Base-by-base conservation (phyloP, 352 stramenopile species). In the Phytophthora pini region DNA sequence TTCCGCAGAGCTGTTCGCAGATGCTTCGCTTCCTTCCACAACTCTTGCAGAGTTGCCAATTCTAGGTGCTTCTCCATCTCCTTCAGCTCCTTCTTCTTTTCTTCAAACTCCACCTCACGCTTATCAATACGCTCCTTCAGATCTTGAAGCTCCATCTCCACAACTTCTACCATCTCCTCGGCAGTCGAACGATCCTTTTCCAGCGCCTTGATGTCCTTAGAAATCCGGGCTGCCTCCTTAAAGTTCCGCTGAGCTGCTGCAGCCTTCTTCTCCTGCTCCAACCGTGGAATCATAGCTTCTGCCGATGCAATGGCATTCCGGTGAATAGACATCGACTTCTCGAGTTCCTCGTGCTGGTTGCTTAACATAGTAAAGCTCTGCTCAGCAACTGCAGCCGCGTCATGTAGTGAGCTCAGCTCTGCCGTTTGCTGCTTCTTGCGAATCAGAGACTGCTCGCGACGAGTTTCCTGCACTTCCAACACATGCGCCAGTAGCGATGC, bases 181-280 rank as follows among this genome's bases (percentile, higher is more conserved):
- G 87, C 87, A 1, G 76, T 89, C 12, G 72, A 71, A 24, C 87
- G 82, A 68, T 95, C 87, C 46, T 95, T 95, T 66, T 95, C 87
- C 3, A 95, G 51, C 15, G 82, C 80, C 71, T 95, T 95, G 54
- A 95, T 93, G 45, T 94, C 87, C 56, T 95, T 94, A 4, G 87
- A 94, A 20, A 95, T 89, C 17, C 85, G 74, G 2, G 87, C 87
- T 5, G 87, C 87, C 38, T 95, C 87, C 62, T 95, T 94, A 58
- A 95, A 95, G 63, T 95, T 93, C n/a, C 87, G 80, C 49, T 93
- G 79, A 11, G 85, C 65, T 31, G 85, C 87, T 24, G 87, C 83
- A 0, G 71, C 64, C 58, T 94, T 93, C 67, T 95, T 95, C 46
- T 95, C 87, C 40, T 87, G 72, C 45, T 94, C 87, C 10, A 94